These are phyloP conservation scores for Cercospora sp. DNA, from an alignment of 2,329 filamentous ascomycete species.

Conservation along the genomic window DNA sequence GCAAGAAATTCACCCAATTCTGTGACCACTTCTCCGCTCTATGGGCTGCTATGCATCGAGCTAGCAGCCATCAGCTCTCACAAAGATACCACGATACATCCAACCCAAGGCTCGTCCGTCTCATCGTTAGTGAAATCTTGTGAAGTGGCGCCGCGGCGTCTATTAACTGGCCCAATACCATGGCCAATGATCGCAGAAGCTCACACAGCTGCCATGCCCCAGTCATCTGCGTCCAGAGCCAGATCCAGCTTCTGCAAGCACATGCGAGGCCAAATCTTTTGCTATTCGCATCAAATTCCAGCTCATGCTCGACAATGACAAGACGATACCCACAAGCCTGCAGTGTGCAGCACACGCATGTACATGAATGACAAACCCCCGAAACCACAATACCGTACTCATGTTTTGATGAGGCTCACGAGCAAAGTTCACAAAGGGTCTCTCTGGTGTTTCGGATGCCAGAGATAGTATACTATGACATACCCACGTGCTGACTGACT, in stretches of 20 bases:
- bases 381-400: not conserved
- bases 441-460: not conserved
- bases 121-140: not conserved
- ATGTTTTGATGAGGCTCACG: not conserved
- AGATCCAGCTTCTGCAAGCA: not conserved
- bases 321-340: not conserved
- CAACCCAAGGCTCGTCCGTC: not conserved
- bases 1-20: not conserved
- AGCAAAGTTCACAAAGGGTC: not conserved
- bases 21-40: not conserved
- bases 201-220: not conserved
- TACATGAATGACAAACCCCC: not conserved
- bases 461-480: constrained; percentile 5
- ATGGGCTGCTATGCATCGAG: not conserved
- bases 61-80: constrained; percentile 2
- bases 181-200: not conserved
- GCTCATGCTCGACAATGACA: not conserved
- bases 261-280: not conserved
- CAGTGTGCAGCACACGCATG: not conserved
- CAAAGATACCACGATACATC: not conserved
- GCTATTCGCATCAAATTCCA: not conserved
- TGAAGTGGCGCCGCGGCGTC: not conserved
- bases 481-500: not conserved
- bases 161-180: not conserved
- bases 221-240: not conserved